Evolutionary conservation across 345 rosid genomes (phyloP).

Genomic region (Iberis pinnata): DNA sequence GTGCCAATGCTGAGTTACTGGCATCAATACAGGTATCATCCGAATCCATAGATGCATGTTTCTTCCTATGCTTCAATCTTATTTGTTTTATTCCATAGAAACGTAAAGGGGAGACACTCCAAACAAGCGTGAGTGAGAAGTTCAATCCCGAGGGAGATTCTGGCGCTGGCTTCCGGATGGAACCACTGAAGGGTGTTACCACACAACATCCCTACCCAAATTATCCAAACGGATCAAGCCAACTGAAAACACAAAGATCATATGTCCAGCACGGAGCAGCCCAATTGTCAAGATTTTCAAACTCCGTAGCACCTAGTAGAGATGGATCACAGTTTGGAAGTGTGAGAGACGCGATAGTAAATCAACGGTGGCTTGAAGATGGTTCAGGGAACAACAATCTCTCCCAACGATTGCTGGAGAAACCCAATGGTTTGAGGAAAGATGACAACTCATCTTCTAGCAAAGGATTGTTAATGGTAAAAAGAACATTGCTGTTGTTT

Average conservation of each 20-base stretch:
- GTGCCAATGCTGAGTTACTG: constrained; percentile 46
- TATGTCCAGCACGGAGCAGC: constrained; percentile 35
- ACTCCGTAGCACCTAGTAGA: constrained; percentile 60
- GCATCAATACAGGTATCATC: constrained; percentile 41
- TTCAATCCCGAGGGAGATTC: constrained; percentile 41
- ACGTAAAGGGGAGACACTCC: constrained; percentile 35
- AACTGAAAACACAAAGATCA: constrained; percentile 46
- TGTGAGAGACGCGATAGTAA: constrained; percentile 34
- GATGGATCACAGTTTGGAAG: constrained; percentile 50
- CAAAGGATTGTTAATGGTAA: constrained; percentile 41
- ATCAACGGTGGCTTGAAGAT: constrained; percentile 38
- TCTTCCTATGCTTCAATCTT: constrained; percentile 16
- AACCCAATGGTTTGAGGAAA: constrained; percentile 39
- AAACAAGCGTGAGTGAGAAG: constrained; percentile 38
- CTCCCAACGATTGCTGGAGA: constrained; percentile 43
- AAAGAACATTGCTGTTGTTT: background rate
- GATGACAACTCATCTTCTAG: constrained; percentile 31
- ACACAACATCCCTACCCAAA: constrained; percentile 28
- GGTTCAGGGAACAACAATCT: constrained; percentile 34
- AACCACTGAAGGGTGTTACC: constrained; percentile 31
- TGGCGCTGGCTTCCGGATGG: constrained; percentile 42
- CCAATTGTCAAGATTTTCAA: constrained; percentile 69
- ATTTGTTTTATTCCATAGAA: constrained; percentile 34
- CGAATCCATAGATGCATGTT: background rate
- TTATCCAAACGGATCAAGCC: constrained; percentile 24